Evolutionary conservation across 129 eudicot species (phyloP).

Genomic region (Arctium minus): DNA sequence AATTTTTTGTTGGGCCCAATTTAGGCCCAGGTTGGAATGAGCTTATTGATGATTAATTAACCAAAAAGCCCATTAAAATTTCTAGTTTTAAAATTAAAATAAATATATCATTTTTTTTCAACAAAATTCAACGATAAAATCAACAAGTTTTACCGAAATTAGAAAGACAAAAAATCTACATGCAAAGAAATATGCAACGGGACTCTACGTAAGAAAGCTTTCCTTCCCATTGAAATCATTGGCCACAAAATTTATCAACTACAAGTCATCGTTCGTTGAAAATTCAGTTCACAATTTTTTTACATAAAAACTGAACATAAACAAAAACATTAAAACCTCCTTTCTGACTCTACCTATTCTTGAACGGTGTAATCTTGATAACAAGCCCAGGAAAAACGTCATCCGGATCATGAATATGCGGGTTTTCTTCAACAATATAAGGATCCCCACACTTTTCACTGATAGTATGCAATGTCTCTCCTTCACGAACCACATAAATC

Average conservation of each 20-base stretch:
- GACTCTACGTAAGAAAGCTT: background rate
- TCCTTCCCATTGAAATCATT: constrained; percentile 6
- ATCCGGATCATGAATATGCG: constrained; percentile 87
- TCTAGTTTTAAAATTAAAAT: too few relatives aligned
- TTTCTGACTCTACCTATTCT: background rate
- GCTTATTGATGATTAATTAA: background rate
- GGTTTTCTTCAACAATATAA: constrained; percentile 51
- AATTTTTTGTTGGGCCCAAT: background rate
- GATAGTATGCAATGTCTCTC: constrained; percentile 50
- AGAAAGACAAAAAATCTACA: background rate
- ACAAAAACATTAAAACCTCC: background rate
- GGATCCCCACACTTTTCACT: constrained; percentile 61
- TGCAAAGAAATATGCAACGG: background rate
- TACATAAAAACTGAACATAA: constrained; percentile 14
- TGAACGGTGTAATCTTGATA: constrained; percentile 75
- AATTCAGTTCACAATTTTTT: background rate
- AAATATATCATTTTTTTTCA: background rate
- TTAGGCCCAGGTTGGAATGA: background rate
- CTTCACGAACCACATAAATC: constrained; percentile 55
- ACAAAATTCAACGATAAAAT: background rate
- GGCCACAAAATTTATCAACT: background rate
- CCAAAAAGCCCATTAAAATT: background rate
- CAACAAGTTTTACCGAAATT: background rate
- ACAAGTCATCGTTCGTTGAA: background rate
- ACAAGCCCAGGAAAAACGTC: constrained; percentile 94